Conservation (phyloP, 2,329 filamentous ascomycete species). For the Cyphellophora europaea region DNA sequence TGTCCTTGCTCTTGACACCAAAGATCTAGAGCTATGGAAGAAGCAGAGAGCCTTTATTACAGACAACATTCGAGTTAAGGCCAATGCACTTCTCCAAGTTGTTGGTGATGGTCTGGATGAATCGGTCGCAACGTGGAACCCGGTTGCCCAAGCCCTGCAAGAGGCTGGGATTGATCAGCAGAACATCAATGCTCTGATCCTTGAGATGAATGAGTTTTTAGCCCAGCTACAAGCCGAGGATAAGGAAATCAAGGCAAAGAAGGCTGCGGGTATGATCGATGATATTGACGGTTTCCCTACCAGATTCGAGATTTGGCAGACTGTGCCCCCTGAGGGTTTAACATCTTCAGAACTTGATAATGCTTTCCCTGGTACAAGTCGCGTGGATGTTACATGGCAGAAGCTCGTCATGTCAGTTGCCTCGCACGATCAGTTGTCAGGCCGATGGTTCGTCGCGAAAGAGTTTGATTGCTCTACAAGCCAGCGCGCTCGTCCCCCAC, state of each 20-base stretch:
- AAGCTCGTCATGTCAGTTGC: neutral
- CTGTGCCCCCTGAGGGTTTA: neutral
- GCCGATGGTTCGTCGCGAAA: too few relatives aligned
- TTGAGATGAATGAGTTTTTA: neutral
- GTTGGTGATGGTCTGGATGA: neutral
- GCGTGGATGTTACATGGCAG: neutral
- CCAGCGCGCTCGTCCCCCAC: too few relatives aligned
- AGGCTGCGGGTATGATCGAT: too few relatives aligned
- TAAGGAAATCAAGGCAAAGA: too few relatives aligned
- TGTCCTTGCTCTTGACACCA: too few relatives aligned
- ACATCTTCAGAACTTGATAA: neutral
- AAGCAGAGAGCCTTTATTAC: too few relatives aligned
- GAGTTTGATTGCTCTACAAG: too few relatives aligned
- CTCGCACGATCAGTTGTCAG: too few relatives aligned
- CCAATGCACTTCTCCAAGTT: constrained; percentile 3
- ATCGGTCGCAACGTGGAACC: neutral
- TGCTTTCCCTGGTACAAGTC: neutral
- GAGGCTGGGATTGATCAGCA: neutral
- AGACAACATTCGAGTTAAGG: constrained; percentile 2
- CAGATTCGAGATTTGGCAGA: neutral
- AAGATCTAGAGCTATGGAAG: too few relatives aligned
- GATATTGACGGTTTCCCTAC: neutral
- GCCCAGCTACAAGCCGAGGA: neutral
- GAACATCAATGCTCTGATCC: neutral
- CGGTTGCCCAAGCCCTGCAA: neutral